Base-by-base conservation (phyloP, 768 basidiomycete genomes). In the Termitomyces sp. region DNA sequence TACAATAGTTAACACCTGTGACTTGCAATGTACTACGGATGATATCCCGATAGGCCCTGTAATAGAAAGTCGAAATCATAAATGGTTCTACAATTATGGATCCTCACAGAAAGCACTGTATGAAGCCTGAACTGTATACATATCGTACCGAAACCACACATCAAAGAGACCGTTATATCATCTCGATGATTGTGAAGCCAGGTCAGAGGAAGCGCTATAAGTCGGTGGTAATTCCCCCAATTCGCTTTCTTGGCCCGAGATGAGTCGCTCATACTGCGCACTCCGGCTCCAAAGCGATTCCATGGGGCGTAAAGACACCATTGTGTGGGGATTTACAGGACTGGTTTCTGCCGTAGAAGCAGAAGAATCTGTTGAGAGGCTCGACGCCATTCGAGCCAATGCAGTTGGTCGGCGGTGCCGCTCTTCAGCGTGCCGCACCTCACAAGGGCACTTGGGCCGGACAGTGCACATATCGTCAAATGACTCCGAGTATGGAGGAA, bases 171-270 rank as follows among this genome's bases (percentile, higher is more conserved):
- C 23, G 1, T 23, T 23, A 3, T 7, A 40, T 52, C 30, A 57
- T 38, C 41, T 28, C 26, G 36, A 36, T 57, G 35, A 50, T 43
- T 41, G 51, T 26, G 54, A 56, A 35, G 50, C 56, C 55, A 47
- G 36, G 56, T 41, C 44, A 46, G 59, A 33, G 20, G 47, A 50
- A 26, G 61, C 69, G 41, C 75, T 75, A 68, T 95, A 94, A n/a
- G 84, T 76, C 4, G 95, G 95, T 0, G 95, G 95, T 8, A 82
- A 81, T 70, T 97, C 94, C 7, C 95, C 95, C 16, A 78, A 77
- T 66, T 89, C 87, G 50, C 81, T 89, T 70, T 90, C 89, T 69
- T 88, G 86, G 26, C 95, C 95, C 12, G 89, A 82, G 41, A 97
- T 80, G 20, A 97, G 79, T 28, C 88, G 79, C 68, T 93, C 94